Evolutionary conservation across 108 stramenopile genomes (phyloP), one percentile per base, ranked within the genome.

Genomic region (Schizochytrium sp.): DNA sequence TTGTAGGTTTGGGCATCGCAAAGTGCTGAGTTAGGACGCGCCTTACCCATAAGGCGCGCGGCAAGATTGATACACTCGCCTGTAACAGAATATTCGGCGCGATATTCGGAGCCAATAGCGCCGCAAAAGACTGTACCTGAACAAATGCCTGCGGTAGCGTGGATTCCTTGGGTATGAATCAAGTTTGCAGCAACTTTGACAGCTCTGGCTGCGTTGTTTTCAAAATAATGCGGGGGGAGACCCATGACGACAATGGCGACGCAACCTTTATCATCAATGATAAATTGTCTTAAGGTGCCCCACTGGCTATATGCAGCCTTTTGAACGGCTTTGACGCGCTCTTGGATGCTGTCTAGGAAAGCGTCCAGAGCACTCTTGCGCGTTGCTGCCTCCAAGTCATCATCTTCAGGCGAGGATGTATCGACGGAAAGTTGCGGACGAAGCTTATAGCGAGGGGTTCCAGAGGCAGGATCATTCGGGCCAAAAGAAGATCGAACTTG

Each of bases 11-110:
- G n/a, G 44, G 57, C 8, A 45, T 90, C 90, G 44, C 57, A 87
- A 40, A 92, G 47, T 17, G 88, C 72, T n/a, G 3, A 55, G 17
- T 90, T 88, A 2, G 87, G 87, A 15, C 73, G 45, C 4, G 90
- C 88, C 45, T 90, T 90, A 53, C 83, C 72, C 92, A 92, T 92
- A n/a, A 92, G 88, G 2, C 92, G 42, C 17, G 92, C 92, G 8
- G 89, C 57, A 40, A 92, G 72, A 69, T 91, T 92, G 3, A 92
- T 88, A 61, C 47, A 72, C 47, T 89, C 72, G 15, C 92, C 92
- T 0, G 90, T 72, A n/a, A 89, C 88, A 19, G 91, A 88, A 44
- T 88, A 92, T 45, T 92, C 92, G 17, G 58, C 61, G 49, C 92
- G 90, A 4, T 45, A 58, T 40, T 46, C 45, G 49, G 87, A 58